Percentiles rank a stretch among this genome's conserved stretches.
These are phyloP conservation scores for Orbilia blumenaviensis DNA, from an alignment of 2,329 filamentous ascomycete species.

Conservation along the genomic window DNA sequence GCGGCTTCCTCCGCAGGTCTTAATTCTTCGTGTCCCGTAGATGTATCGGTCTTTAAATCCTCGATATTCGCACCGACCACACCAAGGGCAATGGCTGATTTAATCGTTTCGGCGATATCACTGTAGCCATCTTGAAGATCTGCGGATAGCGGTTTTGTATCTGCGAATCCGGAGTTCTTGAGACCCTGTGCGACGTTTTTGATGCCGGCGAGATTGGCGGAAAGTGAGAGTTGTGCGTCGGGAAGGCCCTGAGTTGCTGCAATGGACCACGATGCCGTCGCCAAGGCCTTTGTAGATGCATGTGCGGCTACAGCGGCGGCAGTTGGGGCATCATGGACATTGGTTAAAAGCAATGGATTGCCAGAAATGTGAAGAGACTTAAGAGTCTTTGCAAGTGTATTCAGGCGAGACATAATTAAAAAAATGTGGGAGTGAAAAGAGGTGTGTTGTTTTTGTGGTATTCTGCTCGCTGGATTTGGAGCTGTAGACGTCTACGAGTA, in stretches of 20 bases:
- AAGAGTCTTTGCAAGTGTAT: conserved; percentile 59
- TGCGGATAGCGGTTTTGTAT: conserved; percentile 64
- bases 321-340: conserved; percentile 67
- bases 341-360: conserved; percentile 67
- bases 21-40: conserved; percentile 58
- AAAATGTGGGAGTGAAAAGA: not conserved
- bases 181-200: conserved; percentile 62
- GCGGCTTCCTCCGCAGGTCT: conserved; percentile 65
- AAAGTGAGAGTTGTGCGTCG: conserved; percentile 65
- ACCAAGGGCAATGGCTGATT: conserved; percentile 64
- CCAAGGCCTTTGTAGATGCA: conserved; percentile 64
- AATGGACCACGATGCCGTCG: conserved; percentile 67
- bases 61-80: conserved; percentile 71
- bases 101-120: conserved; percentile 63
- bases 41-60: conserved; percentile 62
- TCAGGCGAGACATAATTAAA: conserved; percentile 15
- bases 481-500: not conserved
- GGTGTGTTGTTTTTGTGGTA: conserved; percentile 36
- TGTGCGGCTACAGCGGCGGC: conserved; percentile 63
- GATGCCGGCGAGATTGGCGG: conserved; percentile 66
- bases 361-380: conserved; percentile 65
- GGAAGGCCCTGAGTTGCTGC: conserved; percentile 63
- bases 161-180: conserved; percentile 21
- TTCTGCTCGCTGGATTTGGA: not conserved
- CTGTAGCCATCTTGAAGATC: conserved; percentile 72